phyloP scores from a whole-genome alignment of 1,284 basidiomycete species.

The Erythrobasidium hasegawianum region DNA sequence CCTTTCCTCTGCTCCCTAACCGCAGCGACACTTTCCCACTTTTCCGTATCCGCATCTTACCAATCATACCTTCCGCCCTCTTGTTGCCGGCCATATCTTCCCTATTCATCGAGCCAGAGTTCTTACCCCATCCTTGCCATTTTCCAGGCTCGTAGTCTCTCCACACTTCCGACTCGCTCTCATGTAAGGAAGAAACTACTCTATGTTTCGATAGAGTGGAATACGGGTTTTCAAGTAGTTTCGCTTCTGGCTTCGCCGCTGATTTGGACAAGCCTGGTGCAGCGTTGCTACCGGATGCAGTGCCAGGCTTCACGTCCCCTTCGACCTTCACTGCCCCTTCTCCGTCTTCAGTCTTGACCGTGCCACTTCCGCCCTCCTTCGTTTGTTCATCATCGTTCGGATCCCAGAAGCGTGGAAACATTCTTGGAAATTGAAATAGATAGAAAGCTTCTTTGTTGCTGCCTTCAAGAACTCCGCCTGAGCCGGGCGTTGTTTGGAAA shows the following conservation, averaged over 20 bases:
- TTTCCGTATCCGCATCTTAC: slow-evolving; percentile 40
- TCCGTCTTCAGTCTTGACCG: slow-evolving; percentile 10
- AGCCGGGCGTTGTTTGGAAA: slow-evolving; percentile 10
- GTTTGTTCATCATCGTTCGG: slow-evolving; percentile 3
- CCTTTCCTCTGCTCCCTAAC: slow-evolving; percentile 30
- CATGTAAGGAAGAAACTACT: slow-evolving; percentile 24
- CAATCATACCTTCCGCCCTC: slow-evolving; percentile 39
- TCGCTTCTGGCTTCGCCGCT: slow-evolving; percentile 37
- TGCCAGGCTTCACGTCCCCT: background rate
- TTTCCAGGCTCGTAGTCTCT: slow-evolving; percentile 33
- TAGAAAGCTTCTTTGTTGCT: slow-evolving; percentile 37
- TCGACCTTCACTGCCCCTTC: background rate
- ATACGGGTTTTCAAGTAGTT: slow-evolving; percentile 1
- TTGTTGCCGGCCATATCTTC: slow-evolving; percentile 34
- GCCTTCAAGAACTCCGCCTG: background rate
- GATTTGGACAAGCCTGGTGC: background rate
- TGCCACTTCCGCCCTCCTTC: background rate
- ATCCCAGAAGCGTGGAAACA: slow-evolving; percentile 39
- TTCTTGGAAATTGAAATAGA: slow-evolving; percentile 45
- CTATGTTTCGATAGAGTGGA: slow-evolving; percentile 16
- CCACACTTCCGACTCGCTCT: slow-evolving; percentile 29
- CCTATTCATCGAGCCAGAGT: slow-evolving; percentile 36
- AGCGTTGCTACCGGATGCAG: background rate
- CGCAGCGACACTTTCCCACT: slow-evolving; percentile 42
- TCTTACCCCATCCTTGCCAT: slow-evolving; percentile 38